These are phyloP conservation scores for Pythium plurisporium DNA, from an alignment of 352 stramenopile species.

Conservation along the genomic window DNA sequence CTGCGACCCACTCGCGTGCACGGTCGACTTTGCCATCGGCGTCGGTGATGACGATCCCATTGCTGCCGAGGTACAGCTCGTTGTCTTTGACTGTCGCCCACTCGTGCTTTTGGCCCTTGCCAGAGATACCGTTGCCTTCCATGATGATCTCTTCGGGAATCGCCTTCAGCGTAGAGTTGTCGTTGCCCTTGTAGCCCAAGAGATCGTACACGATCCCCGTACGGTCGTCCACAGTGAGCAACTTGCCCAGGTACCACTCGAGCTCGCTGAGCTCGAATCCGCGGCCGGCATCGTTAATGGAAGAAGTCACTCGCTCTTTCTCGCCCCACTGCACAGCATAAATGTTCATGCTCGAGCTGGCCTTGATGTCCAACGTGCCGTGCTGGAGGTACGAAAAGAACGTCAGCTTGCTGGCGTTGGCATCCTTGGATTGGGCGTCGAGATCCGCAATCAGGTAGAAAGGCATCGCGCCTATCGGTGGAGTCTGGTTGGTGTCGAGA, in stretches of 20 bases:
- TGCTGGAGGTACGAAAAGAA: slow-evolving; percentile 92
- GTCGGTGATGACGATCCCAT: slow-evolving; percentile 93
- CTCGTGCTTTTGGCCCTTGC: slow-evolving; percentile 99
- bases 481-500: too few relatives aligned
- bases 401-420: slow-evolving; percentile 82
- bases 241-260: slow-evolving; percentile 74
- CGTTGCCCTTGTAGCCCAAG: slow-evolving; percentile 70
- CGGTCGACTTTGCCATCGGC: slow-evolving; percentile 90
- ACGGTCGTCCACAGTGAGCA: slow-evolving; percentile 97
- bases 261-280: slow-evolving; percentile 96
- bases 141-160: slow-evolving; percentile 96
- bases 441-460: too few relatives aligned
- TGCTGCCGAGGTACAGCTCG: slow-evolving; percentile 95
- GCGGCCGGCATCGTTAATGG: slow-evolving; percentile 93
- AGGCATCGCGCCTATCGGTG: too few relatives aligned
- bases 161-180: slow-evolving; percentile 64
- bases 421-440: slow-evolving; percentile 91
- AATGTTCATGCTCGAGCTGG: slow-evolving; percentile 25
- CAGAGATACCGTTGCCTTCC: slow-evolving; percentile 93
- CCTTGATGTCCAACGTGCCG: slow-evolving; percentile 76
- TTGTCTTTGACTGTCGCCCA: slow-evolving; percentile 98
- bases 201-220: slow-evolving; percentile 98
- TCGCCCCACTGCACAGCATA: slow-evolving; percentile 69
- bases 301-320: slow-evolving; percentile 66
- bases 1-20: slow-evolving; percentile 96